Base-by-base conservation (phyloP, 495 filamentous ascomycete genomes). In the Penicillium atrosanguineum region DNA sequence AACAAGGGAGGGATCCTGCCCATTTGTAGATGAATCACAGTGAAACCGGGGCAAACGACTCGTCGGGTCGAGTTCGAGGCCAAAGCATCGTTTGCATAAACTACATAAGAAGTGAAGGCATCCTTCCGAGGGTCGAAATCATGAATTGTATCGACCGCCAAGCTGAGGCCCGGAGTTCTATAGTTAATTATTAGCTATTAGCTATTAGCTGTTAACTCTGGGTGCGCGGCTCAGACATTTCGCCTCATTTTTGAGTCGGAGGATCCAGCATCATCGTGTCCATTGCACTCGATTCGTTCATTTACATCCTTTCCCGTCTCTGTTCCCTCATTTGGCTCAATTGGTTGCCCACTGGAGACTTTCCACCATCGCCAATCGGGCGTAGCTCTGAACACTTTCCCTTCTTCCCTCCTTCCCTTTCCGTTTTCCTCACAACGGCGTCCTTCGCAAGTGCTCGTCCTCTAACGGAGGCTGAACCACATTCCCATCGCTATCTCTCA, bases 401-500 rank as follows among this genome's bases (percentile, higher is more conserved):
- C 14, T 52, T 38, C 5, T 26, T 18, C 44, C 6, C 39, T 20
- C 14, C 26, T 46, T 39, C 28, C 42, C 50, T 43, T 29, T 45
- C 46, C 36, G 49, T 46, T 37, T 60, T 53, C 26, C 44, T 55
- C 60, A 70, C 69, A 59, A 76, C 71, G 70, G 67, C 71, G 60
- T 70, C 68, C 56, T 65, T 64, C 53, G 52, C 58, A 44, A 15
- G 39, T 55, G 44, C 52, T 55, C 50, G 52, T 47, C 45, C 60
- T 49, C 60, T 63, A 59, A 57, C 65, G 68, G 61, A 66, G 62
- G 58, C 55, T 59, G 59, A 70, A 70, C 53, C 58, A 15, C 44
- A 53, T 59, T 61, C 59, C 38, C 44, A 42, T 56, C 44, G 58
- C 34, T 44, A 43, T 45, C 31, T 42, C 15, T 46, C 56, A 49